These are phyloP conservation scores for Elongisporangium anandrum DNA, from an alignment of 352 stramenopile species.

Conservation along the genomic window DNA sequence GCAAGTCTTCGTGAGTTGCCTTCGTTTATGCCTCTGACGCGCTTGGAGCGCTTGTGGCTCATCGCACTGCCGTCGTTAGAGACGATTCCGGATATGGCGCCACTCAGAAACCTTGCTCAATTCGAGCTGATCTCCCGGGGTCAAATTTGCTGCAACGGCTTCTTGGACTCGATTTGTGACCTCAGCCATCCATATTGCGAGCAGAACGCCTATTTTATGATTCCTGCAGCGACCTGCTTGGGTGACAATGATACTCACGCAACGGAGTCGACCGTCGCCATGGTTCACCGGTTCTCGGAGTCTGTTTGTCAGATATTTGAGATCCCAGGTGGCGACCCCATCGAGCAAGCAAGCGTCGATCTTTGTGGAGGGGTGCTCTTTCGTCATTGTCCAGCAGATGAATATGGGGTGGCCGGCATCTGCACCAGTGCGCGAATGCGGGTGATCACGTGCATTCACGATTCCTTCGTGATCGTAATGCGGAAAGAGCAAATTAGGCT, in stretches of 20 bases:
- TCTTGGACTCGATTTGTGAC: slow-evolving; percentile 15
- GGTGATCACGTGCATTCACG: slow-evolving; percentile 15
- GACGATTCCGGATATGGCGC: slow-evolving; percentile 16
- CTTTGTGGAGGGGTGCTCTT: slow-evolving; percentile 15
- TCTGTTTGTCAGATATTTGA: not conserved
- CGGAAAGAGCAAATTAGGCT: slow-evolving; percentile 16
- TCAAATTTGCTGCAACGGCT: slow-evolving; percentile 34
- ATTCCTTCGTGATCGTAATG: slow-evolving; percentile 20
- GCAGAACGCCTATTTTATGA: too few relatives aligned
- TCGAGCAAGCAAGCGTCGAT: not conserved
- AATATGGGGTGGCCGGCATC: not conserved
- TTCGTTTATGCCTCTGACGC: slow-evolving; percentile 15
- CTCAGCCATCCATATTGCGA: slow-evolving; percentile 19
- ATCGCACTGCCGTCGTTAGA: slow-evolving; percentile 12
- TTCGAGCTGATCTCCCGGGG: slow-evolving; percentile 6
- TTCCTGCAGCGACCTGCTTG: not conserved
- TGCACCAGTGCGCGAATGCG: slow-evolving; percentile 4
- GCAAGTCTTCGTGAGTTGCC: slow-evolving; percentile 15
- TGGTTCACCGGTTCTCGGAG: not conserved
- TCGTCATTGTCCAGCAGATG: slow-evolving; percentile 16
- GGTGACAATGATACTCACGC: not conserved
- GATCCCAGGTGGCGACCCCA: not conserved
- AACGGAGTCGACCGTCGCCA: not conserved
- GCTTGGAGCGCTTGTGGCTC: slow-evolving; percentile 16
- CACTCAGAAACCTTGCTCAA: slow-evolving; percentile 12